Percentiles rank a stretch among this genome's conserved stretches.
These are phyloP conservation scores for Paracoccidioides brasiliensis DNA, from an alignment of 2,329 filamentous ascomycete species.

Conservation along the genomic window DNA sequence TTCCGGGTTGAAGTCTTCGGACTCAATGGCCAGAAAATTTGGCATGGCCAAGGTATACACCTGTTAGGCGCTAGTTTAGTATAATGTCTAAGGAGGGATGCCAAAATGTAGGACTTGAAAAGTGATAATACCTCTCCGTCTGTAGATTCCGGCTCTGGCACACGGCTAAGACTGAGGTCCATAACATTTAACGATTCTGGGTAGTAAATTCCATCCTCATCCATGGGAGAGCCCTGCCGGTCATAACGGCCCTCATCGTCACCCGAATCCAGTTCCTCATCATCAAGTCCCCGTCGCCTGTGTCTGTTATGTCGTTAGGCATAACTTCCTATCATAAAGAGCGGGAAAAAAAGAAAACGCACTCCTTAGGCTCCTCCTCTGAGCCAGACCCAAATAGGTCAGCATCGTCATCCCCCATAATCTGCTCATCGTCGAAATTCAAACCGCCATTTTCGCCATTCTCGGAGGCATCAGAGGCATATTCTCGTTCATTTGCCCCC, in stretches of 20 bases:
- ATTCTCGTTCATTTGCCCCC: neutral
- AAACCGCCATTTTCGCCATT: conserved; percentile 6
- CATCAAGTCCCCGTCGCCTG: conserved; percentile 40
- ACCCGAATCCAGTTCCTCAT: conserved; percentile 50
- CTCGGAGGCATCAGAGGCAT: conserved; percentile 5
- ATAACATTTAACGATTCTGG: conserved; percentile 39
- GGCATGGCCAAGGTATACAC: conserved; percentile 53
- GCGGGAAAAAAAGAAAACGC: conserved; percentile 7
- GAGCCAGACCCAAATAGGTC: conserved; percentile 37
- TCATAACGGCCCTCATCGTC: conserved; percentile 48
- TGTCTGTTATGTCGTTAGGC: conserved; percentile 14
- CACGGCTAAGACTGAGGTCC: conserved; percentile 44
- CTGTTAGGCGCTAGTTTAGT: conserved; percentile 20
- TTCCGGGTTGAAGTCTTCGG: conserved; percentile 46
- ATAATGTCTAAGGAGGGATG: neutral
- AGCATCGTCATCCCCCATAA: conserved; percentile 26
- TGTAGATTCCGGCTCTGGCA: conserved; percentile 41
- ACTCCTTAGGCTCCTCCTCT: conserved; percentile 32
- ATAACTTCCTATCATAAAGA: neutral
- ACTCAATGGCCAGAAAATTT: conserved; percentile 48
- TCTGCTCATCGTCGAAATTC: conserved; percentile 17
- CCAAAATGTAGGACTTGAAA: neutral
- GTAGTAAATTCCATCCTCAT: conserved; percentile 30
- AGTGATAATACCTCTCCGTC: conserved; percentile 27
- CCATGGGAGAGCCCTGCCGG: conserved; percentile 34